These are phyloP conservation scores for Trypanosomatidae sp. DNA, from an alignment of 208 protist species.

Conservation along the genomic window DNA sequence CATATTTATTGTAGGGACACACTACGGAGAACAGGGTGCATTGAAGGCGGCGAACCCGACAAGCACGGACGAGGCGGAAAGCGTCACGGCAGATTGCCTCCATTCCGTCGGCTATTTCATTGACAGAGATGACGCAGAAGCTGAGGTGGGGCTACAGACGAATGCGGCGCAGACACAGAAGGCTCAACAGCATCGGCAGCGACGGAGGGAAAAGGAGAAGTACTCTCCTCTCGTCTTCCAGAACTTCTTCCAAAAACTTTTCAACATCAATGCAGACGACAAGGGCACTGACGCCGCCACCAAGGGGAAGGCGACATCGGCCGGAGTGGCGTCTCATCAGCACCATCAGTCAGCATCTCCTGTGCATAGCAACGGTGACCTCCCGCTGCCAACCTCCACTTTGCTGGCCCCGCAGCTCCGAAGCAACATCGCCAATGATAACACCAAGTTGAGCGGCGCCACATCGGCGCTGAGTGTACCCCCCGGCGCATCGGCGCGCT, in stretches of 20 bases:
- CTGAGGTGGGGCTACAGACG: neutral
- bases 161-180: neutral
- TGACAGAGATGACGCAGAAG: constrained; percentile 11
- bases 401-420: neutral
- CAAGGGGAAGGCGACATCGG: neutral
- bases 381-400: neutral
- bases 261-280: constrained; percentile 1
- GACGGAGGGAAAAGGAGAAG: constrained; percentile 5
- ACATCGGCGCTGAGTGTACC: constrained; percentile 2
- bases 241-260: constrained; percentile 8
- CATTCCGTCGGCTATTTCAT: constrained; percentile 31
- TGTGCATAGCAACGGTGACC: neutral
- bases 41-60: constrained; percentile 15
- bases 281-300: neutral
- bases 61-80: constrained; percentile 12
- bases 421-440: neutral
- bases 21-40: constrained; percentile 22
- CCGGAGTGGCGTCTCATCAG: neutral
- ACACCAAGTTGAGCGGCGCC: neutral
- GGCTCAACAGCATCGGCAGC: neutral
- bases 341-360: neutral
- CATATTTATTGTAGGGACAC: constrained; percentile 63
- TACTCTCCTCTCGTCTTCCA: constrained; percentile 9
- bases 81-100: constrained; percentile 15
- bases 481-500: constrained; percentile 15